Evolutionary conservation across 176 grass and related monocot species (phyloP), one percentile per base, ranked within the genome.

Genomic region (Oryza rufipogon): DNA sequence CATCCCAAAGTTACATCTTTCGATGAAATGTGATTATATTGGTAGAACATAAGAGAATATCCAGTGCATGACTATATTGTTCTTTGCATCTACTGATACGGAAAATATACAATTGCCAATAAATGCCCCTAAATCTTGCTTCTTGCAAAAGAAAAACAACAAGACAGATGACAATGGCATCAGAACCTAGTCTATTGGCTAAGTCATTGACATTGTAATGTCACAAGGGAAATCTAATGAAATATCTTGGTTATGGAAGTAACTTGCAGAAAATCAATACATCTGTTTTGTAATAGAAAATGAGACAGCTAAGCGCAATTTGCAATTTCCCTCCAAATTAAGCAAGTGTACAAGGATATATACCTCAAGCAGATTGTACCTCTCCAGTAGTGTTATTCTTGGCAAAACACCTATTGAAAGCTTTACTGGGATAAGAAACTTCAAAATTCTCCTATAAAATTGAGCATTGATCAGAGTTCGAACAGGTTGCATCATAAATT

Each of bases 401-500:
- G 93, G 91, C 45, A 99, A 84, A 67, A 96, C 86, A 76, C 97
- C 93, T 78, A 99, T 84, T 80, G 93, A 99, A 80, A 99, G 78
- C 93, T 99, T 99, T 68, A 99, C 91, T 0, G 91, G 97, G 73
- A 99, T 77, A 64, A 99, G 89, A 84, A 96, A 99, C 81, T 99
- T 99, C 81, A 99, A 86, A 88, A 99, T 92, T 87, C 84, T 92
- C 89, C 93, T 96, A 84, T 9, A 85, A 91, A 83, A 82, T 66
- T 49, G 19, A 81, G 51, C 22, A 89, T 60, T 67, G 49, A 44
- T 87, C 66, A 89, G 42, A 77, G 33, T 83, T 19, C 4, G 48
- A 60, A 78, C n/a, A 82, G 41, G 3, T 33, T 33, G 2, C 13
- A 12, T 20, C 74, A 72, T 9, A 80, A 46, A 76, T 45, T 15